Percentiles rank a stretch among this genome's conserved stretches.
Evolutionary conservation across 208 protist species (phyloP).

Genomic region (Naegleria lovaniensis): DNA sequence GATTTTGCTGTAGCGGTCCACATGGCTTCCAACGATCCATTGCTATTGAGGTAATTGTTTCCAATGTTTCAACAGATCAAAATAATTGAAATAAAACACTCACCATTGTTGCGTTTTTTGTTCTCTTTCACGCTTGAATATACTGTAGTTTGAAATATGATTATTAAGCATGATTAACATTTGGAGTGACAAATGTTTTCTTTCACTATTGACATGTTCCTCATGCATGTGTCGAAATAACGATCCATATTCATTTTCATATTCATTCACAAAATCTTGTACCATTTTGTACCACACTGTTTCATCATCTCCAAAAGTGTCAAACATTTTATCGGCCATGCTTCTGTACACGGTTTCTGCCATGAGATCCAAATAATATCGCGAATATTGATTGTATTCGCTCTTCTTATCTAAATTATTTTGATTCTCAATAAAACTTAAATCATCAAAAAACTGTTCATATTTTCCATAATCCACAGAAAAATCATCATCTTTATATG

Average conservation of each 20-base stretch:
- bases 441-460: background rate
- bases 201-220: background rate
- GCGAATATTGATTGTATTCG: background rate
- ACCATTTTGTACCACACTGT: background rate
- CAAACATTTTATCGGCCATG: background rate
- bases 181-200: background rate
- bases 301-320: background rate
- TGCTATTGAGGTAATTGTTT: background rate
- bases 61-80: no score
- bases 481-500: background rate
- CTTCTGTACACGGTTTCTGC: background rate
- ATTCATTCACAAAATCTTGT: background rate
- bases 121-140: background rate
- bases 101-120: background rate
- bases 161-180: background rate
- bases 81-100: no score
- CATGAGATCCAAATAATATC: background rate
- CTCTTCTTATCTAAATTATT: background rate
- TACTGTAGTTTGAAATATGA: background rate
- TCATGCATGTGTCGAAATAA: background rate
- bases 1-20: background rate
- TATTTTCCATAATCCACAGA: background rate
- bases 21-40: background rate
- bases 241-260: background rate
- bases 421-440: background rate